Base-by-base conservation (phyloP, 78 protist genomes). In the Neovahlkampfia damariscottae region DNA sequence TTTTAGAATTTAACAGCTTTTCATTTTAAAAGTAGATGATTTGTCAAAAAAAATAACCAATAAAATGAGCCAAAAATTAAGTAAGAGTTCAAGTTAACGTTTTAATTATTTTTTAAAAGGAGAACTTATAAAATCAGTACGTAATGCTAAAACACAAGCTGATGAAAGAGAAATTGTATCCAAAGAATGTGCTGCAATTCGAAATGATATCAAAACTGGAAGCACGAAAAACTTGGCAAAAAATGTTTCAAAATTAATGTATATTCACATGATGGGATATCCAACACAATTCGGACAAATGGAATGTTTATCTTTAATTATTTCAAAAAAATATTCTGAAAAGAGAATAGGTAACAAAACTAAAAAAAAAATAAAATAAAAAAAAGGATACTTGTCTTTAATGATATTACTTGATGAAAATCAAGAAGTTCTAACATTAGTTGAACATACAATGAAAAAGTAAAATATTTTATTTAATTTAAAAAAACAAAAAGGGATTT, bases 251-350 rank as follows among this genome's bases (percentile, higher is more conserved):
- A 96, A 96, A 84, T 88, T 96, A 41, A 82, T 96, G 29, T 96
- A 91, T 80, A 91, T 96, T 72, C 94, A 95, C 83, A 93, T 96
- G 97, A 94, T 96, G 8, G 98, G 99, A 37, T 90, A 91, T 74
- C 91, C 95, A 28, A 81, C 93, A 35, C 94, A 91, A 67, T 94
- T 86, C 74, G 97, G 95, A 28, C 98, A 94, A 76, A 86, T 97
- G 93, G 98, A 94, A 77, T 85, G 93, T 75, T 80, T 96, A 28
- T 91, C 91, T 74, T 84, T 95, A n/a, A 84, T 93, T 67, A 93
- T 95, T 0, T 82, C 90, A 5, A 87, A 77, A 40, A 73, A 82
- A 38, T 96, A 86, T 76, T 32, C 86, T 0, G 99, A 95, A 73
- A 97, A 96, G 84, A 87, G 98, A 69, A 81, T 94, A 59, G 96